Base-by-base conservation (phyloP, 345 rosid genomes). In the Populus pruinosa region DNA sequence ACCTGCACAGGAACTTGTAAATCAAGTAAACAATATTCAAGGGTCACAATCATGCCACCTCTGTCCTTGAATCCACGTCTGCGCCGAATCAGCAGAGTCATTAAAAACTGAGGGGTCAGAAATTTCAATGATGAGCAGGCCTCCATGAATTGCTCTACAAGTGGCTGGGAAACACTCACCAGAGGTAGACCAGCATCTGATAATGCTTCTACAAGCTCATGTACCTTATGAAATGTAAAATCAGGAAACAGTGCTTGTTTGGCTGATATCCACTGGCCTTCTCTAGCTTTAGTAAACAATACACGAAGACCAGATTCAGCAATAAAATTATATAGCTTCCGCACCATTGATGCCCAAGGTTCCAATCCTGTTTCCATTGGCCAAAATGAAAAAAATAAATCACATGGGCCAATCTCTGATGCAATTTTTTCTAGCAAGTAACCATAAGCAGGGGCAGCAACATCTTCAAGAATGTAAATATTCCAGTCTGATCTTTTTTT, bases 401-500 rank as follows among this genome's bases (percentile, higher is more conserved):
- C 98, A 81, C 85, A 87, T 17, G 92, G 97, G 59, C 98, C 97
- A 87, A 89, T 83, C 83, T 89, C 93, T 67, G 80, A 75, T 65
- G 94, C 94, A 86, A 91, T 89, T 84, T 87, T 92, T 86, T 90
- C 97, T 78, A 94, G 98, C 92, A 94, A 90, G 80, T 84, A 87
- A 76, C 93, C 91, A 83, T 92, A 94, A 61, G 98, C 98, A 80
- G 97, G 95, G 67, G 97, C 94, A 83, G 83, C 91, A 78, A 94
- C 85, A 75, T 86, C 88, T 85, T 92, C 92, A 65, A 94, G 92
- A 73, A 94, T 90, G 81, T 88, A 91, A 83, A 90, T 85, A 84
- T 94, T 94, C 98, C 97, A 94, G 75, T 94, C 98, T 4, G 98
- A 94, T 56, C 97, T 91, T 78, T 88, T 87, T 82, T 92, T 94